phyloP scores from a whole-genome alignment of 2,329 filamentous ascomycete species.

The Graphium sp. region DNA sequence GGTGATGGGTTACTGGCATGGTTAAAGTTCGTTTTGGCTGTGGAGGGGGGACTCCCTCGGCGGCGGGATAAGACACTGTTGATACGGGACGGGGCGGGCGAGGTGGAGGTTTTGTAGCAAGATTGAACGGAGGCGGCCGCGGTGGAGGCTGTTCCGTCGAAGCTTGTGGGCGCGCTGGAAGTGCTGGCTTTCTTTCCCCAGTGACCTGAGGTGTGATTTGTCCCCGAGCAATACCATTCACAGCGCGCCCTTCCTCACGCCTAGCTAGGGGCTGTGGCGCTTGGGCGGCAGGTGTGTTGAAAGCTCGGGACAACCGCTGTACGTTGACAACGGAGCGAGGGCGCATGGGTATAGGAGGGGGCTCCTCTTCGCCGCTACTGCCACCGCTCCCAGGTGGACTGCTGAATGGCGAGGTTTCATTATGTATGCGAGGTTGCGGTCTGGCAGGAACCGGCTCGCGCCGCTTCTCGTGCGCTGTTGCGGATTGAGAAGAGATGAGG shows the following conservation, averaged over 20 bases:
- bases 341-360: slow-evolving; percentile 29
- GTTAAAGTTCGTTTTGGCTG: slow-evolving; percentile 8
- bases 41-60: too few relatives aligned
- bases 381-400: slow-evolving; percentile 66
- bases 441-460: slow-evolving; percentile 31
- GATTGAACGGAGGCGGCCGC: slow-evolving; percentile 10
- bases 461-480: slow-evolving; percentile 5
- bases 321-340: too few relatives aligned
- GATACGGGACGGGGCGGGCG: slow-evolving; percentile 23
- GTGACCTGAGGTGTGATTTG: slow-evolving; percentile 21
- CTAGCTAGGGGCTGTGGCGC: slow-evolving; percentile 25
- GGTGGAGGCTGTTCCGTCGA: slow-evolving; percentile 14
- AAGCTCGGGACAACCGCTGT: too few relatives aligned
- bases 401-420: slow-evolving; percentile 60
- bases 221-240: slow-evolving; percentile 19
- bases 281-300: slow-evolving; percentile 36
- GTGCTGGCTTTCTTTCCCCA: slow-evolving; percentile 25
- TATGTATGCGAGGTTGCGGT: too few relatives aligned
- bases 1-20: slow-evolving; percentile 7
- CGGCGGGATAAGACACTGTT: too few relatives aligned
- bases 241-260: slow-evolving; percentile 25
- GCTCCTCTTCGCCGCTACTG: slow-evolving; percentile 33
- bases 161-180: slow-evolving; percentile 29
- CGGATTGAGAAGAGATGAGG: slow-evolving; percentile 13
- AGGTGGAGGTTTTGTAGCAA: slow-evolving; percentile 20